Conservation (phyloP, 176 grass and related monocot genomes). For the Puccinellia tenuiflora region DNA sequence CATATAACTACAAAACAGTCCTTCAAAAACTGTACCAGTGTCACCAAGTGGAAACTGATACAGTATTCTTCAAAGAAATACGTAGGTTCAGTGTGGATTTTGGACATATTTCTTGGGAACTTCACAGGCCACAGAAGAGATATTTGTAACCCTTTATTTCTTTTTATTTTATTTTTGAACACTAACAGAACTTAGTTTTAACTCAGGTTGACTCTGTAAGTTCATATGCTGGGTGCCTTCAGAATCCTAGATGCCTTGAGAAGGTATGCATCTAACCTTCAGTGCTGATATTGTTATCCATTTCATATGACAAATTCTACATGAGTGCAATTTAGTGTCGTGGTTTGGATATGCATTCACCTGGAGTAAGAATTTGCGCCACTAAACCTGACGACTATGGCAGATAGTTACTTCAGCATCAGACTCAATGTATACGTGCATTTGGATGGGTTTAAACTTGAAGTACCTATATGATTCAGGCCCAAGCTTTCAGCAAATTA, state of each 20-base stretch:
- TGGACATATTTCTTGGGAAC: neutral
- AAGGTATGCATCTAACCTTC: slow-evolving; percentile 32
- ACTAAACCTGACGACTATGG: neutral
- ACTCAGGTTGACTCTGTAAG: neutral
- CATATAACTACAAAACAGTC: slow-evolving; percentile 20
- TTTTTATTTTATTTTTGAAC: neutral
- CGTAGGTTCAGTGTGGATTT: neutral
- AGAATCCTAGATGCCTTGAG: slow-evolving; percentile 22
- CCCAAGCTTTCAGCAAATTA: neutral
- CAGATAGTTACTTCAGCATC: slow-evolving; percentile 22
- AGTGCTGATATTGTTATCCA: neutral
- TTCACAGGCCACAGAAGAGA: neutral
- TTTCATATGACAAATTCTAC: neutral
- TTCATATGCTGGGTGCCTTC: slow-evolving; percentile 25
- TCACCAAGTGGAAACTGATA: neutral
- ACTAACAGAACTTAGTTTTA: neutral
- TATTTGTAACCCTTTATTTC: neutral
- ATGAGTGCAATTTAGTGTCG: neutral
- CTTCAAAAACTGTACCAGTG: slow-evolving; percentile 1
- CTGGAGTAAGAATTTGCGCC: slow-evolving; percentile 35
- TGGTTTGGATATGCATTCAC: slow-evolving; percentile 11
- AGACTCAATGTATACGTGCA: slow-evolving; percentile 27
- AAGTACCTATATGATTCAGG: neutral
- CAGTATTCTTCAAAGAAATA: neutral
- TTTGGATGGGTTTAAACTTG: neutral